These are phyloP conservation scores for Chaetomiaceae sp. DNA, from an alignment of 2,329 filamentous ascomycete species.

Conservation along the genomic window DNA sequence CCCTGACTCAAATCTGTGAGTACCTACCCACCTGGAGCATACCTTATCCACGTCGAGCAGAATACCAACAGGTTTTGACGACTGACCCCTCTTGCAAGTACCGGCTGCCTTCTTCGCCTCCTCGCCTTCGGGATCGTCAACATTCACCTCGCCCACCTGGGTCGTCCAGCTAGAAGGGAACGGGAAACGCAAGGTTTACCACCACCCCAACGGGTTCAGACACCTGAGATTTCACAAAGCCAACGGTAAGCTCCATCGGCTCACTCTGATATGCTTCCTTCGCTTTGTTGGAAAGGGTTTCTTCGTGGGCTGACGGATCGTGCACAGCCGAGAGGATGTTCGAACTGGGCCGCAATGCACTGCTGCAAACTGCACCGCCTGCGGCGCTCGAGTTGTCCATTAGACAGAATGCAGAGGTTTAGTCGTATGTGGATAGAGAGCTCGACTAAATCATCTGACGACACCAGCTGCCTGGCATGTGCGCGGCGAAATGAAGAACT, in stretches of 20 bases:
- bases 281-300: too few species aligned
- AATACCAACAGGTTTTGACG: too few species aligned
- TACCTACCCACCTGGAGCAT: neutral
- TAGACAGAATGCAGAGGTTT: neutral
- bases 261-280: too few species aligned
- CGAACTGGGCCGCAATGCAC: neutral
- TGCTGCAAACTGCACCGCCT: neutral
- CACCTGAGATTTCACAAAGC: slow-evolving; percentile 8
- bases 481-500: too few species aligned
- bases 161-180: slow-evolving; percentile 11
- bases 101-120: neutral
- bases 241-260: slow-evolving; percentile 1
- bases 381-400: neutral
- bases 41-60: too few species aligned
- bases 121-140: neutral
- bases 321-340: slow-evolving; percentile 7
- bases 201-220: slow-evolving; percentile 12
- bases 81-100: too few species aligned
- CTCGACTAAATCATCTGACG: too few species aligned
- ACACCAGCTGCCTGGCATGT: too few species aligned
- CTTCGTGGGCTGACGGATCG: too few species aligned
- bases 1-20: slow-evolving; percentile 21
- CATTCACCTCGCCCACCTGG: slow-evolving; percentile 6
- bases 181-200: slow-evolving; percentile 4
- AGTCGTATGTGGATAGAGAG: too few species aligned